These are phyloP conservation scores for Neltuma alba DNA, from an alignment of 306 rosid species.

Conservation along the genomic window DNA sequence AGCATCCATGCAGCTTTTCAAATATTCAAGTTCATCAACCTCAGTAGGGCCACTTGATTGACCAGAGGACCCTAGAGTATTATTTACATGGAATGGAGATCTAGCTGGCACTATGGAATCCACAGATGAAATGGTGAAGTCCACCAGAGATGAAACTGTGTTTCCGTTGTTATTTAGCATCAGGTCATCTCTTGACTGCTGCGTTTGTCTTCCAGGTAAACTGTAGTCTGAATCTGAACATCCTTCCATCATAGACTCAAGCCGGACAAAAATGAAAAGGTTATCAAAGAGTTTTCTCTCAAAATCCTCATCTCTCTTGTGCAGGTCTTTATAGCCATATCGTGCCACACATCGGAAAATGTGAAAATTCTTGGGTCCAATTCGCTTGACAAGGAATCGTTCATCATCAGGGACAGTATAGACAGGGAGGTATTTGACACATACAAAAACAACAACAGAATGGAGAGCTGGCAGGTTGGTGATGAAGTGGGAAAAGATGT, in stretches of 20 bases:
- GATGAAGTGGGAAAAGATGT: conserved; percentile 94
- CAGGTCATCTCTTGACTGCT: conserved; percentile 42
- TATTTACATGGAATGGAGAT: conserved; percentile 50
- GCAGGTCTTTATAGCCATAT: conserved; percentile 90
- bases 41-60: conserved; percentile 57
- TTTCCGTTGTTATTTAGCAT: conserved; percentile 42
- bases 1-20: conserved; percentile 71
- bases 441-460: conserved; percentile 84
- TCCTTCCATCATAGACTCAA: conserved; percentile 93
- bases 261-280: conserved; percentile 68
- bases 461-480: conserved; percentile 97
- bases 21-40: conserved; percentile 74
- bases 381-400: conserved; percentile 83
- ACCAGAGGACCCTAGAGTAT: conserved; percentile 44
- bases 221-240: conserved; percentile 87
- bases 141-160: conserved; percentile 46
- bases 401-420: conserved; percentile 92
- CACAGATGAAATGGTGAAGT: conserved; percentile 50
- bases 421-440: conserved; percentile 94
- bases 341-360: conserved; percentile 93
- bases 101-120: conserved; percentile 65
- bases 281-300: conserved; percentile 83
- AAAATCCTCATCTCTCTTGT: conserved; percentile 81
- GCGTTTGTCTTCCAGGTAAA: conserved; percentile 50
- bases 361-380: conserved; percentile 83